Conservation (phyloP, 176 grass and related monocot species). For the Bonia amplexicaulis region DNA sequence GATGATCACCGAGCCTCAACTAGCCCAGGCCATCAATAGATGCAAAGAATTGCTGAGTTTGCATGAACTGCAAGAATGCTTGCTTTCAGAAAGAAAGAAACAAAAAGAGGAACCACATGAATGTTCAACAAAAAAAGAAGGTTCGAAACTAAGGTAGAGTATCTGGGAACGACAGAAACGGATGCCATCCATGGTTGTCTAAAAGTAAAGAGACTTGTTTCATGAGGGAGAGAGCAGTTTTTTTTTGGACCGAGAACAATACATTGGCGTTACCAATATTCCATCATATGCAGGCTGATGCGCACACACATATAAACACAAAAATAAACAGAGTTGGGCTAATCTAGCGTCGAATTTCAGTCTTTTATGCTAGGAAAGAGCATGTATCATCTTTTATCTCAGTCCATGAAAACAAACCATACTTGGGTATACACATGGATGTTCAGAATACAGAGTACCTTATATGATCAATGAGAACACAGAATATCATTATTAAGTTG, state of each 20-base stretch:
- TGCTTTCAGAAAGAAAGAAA: not conserved
- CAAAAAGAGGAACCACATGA: not conserved
- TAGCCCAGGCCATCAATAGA: not conserved
- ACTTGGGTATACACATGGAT: not conserved
- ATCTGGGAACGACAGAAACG: not conserved
- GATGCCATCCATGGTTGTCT: not conserved
- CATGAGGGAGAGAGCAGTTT: not conserved
- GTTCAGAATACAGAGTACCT: slow-evolving; percentile 2
- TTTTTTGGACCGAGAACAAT: too few relatives aligned
- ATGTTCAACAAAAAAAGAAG: not conserved
- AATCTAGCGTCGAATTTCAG: not conserved
- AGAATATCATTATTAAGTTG: slow-evolving; percentile 3
- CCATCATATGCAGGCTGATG: not conserved
- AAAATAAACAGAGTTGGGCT: not conserved
- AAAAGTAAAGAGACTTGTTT: not conserved
- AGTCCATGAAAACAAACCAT: not conserved
- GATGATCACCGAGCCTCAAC: not conserved
- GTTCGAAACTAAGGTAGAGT: not conserved
- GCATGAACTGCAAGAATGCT: not conserved
- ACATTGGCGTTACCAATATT: not conserved
- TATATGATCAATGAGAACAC: not conserved
- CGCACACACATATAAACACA: not conserved
- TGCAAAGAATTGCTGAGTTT: not conserved
- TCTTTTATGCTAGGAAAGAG: not conserved
- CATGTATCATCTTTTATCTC: not conserved